These are phyloP conservation scores for grape (Vitis vinifera) DNA, from an alignment of 164 flowering plant species.

Conservation along the genomic window ASM3070453v1 NC_081816.1:19868501-19869000, in stretches of 20 bases:
- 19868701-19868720: conserved; percentile 51
- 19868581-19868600: conserved; percentile 65
- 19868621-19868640: conserved; percentile 62
- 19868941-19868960: not conserved
- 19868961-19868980: not conserved
- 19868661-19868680: conserved; percentile 38
- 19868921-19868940: not conserved
- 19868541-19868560: conserved; percentile 36
- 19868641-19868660: conserved; percentile 47
- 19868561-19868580: conserved; percentile 52
- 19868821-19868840: conserved; percentile 74
- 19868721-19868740: conserved; percentile 53
- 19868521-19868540: conserved; percentile 65
- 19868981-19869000: not conserved
- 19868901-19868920: not conserved
- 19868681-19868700: conserved; percentile 42
- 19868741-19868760: conserved; percentile 64
- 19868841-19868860: conserved; percentile 1
- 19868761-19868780: conserved; percentile 67
- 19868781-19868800: conserved; percentile 67
- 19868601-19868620: conserved; percentile 73
- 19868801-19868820: conserved; percentile 57
- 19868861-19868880: not conserved
- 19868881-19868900: not conserved
- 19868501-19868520: conserved; percentile 74